Percentiles rank a stretch among this genome's conserved stretches.
phyloP scores from a whole-genome alignment of 148 eudicot genomes.

The Cornus florida region DNA sequence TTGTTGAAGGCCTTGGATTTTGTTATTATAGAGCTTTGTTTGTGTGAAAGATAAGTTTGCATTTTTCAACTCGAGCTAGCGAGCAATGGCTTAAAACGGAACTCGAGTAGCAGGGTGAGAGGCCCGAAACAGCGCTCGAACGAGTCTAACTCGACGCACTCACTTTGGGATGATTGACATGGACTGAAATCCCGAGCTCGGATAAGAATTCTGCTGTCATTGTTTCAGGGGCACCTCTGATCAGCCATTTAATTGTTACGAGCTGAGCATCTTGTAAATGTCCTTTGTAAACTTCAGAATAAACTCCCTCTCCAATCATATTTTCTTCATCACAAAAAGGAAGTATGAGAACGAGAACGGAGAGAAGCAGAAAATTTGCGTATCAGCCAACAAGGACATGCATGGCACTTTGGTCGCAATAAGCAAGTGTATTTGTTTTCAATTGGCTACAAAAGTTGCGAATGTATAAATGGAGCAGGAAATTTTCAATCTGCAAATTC shows the following conservation, averaged over 20 bases:
- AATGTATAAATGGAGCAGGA: too few relatives aligned
- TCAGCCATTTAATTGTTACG: constrained; percentile 73
- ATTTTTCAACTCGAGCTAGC: too few relatives aligned
- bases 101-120: too few relatives aligned
- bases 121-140: too few relatives aligned
- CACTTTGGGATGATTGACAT: constrained; percentile 93
- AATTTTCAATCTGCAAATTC: not conserved
- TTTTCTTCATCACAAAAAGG: constrained; percentile 44
- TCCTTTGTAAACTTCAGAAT: constrained; percentile 88
- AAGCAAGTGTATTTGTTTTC: too few relatives aligned
- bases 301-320: constrained; percentile 95
- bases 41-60: too few relatives aligned
- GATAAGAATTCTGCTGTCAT: constrained; percentile 90
- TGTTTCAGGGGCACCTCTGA: constrained; percentile 72
- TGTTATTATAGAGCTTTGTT: too few relatives aligned
- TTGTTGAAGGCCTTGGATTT: too few relatives aligned
- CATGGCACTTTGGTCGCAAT: not conserved
- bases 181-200: constrained; percentile 95
- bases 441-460: too few relatives aligned
- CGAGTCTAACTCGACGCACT: too few relatives aligned
- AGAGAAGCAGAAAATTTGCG: not conserved
- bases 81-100: too few relatives aligned
- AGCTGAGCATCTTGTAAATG: constrained; percentile 58
- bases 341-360: not conserved
- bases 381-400: not conserved